Conservation (phyloP, 2,329 filamentous ascomycete genomes). For the Zymoseptoria tritici region DNA sequence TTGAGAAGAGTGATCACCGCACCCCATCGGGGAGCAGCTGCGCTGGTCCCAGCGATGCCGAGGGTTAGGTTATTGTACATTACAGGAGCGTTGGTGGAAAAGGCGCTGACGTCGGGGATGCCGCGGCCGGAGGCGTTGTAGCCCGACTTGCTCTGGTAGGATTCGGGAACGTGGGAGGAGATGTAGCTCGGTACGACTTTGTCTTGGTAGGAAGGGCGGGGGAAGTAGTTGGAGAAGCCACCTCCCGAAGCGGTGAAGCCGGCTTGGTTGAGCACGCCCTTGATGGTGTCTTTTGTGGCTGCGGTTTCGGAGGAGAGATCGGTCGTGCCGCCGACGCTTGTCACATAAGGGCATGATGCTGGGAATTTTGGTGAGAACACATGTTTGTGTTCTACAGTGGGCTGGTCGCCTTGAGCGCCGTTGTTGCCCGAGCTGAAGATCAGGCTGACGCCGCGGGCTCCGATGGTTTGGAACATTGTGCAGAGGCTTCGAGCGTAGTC, state of each 20-base stretch:
- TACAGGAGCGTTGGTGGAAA: constrained; percentile 36
- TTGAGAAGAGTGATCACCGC: constrained; percentile 55
- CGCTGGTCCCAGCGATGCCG: constrained; percentile 38
- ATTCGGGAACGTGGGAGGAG: constrained; percentile 33
- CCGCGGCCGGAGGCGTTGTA: constrained; percentile 37
- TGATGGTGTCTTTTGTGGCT: constrained; percentile 17
- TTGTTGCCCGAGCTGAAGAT: constrained; percentile 56
- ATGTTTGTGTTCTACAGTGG: constrained; percentile 34
- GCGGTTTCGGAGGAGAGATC: constrained; percentile 17
- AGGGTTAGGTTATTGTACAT: constrained; percentile 32
- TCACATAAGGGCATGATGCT: constrained; percentile 40
- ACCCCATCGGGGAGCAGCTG: constrained; percentile 51
- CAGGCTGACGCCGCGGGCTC: constrained; percentile 56
- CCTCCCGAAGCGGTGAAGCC: constrained; percentile 27
- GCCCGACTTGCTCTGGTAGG: constrained; percentile 30
- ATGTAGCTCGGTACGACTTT: constrained; percentile 34
- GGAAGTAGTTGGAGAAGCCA: constrained; percentile 38
- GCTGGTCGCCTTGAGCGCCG: constrained; percentile 31
- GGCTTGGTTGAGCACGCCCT: constrained; percentile 3
- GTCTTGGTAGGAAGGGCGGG: constrained; percentile 37
- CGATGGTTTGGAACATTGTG: constrained; percentile 56
- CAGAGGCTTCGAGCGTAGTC: constrained; percentile 55
- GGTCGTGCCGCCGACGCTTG: constrained; percentile 35
- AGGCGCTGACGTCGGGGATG: constrained; percentile 39
- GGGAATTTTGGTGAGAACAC: constrained; percentile 42